Percentiles rank a stretch among this genome's conserved stretches.
Conservation (phyloP, 2,329 filamentous ascomycete species). For the Septoria linicola region DNA sequence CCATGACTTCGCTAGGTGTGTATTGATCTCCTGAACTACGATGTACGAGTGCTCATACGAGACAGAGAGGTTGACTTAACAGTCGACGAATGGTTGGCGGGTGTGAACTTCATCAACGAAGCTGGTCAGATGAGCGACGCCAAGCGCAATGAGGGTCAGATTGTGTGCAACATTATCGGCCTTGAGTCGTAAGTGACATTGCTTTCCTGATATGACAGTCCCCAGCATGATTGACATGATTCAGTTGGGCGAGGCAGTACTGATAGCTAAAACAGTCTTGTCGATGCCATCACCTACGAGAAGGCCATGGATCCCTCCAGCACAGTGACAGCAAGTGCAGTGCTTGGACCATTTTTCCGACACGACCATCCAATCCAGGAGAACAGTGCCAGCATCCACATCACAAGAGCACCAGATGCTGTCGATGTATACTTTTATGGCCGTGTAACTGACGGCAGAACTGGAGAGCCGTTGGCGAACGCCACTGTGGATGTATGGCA, state of each 20-base stretch:
- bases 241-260: too few species aligned
- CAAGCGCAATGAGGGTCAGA: slow-evolving; percentile 63
- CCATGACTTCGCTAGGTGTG: slow-evolving; percentile 60
- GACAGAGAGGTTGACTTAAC: slow-evolving; percentile 57
- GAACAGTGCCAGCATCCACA: slow-evolving; percentile 66
- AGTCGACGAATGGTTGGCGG: slow-evolving; percentile 59
- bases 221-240: too few species aligned
- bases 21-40: slow-evolving; percentile 53
- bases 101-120: slow-evolving; percentile 58
- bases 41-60: too few species aligned
- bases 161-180: slow-evolving; percentile 59
- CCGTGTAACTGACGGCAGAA: slow-evolving; percentile 55
- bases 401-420: slow-evolving; percentile 48
- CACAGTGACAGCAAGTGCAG: slow-evolving; percentile 67
- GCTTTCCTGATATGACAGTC: too few species aligned
- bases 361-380: slow-evolving; percentile 66
- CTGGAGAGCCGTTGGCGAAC: slow-evolving; percentile 62
- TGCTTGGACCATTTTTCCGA: slow-evolving; percentile 83
- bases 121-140: slow-evolving; percentile 62
- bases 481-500: slow-evolving; percentile 77
- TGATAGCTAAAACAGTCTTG: too few species aligned
- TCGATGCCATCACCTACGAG: slow-evolving; percentile 78
- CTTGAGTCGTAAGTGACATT: slow-evolving; percentile 44
- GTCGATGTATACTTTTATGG: slow-evolving; percentile 66
- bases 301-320: slow-evolving; percentile 52